These are phyloP conservation scores for Tylopilus plumbeoviolaceoides DNA, from an alignment of 768 basidiomycete genomes.

Conservation along the genomic window DNA sequence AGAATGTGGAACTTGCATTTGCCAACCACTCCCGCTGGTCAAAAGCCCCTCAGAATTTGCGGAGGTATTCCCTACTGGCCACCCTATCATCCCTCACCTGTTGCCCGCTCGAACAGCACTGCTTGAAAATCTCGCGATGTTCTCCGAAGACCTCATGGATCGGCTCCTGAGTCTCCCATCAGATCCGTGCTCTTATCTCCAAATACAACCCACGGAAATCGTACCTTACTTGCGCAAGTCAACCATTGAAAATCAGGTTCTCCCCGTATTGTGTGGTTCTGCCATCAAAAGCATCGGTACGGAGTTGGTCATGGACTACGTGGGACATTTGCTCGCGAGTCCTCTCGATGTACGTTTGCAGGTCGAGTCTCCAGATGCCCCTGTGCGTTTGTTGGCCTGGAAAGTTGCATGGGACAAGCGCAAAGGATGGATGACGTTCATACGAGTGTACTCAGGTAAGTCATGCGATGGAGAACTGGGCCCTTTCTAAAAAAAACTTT, in stretches of 20 bases:
- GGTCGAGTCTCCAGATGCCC: constrained; percentile 40
- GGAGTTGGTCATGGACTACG: constrained; percentile 75
- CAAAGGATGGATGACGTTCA: constrained; percentile 91
- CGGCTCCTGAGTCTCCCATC: constrained; percentile 54
- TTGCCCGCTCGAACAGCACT: constrained; percentile 63
- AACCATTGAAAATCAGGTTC: constrained; percentile 58
- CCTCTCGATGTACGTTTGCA: constrained; percentile 62
- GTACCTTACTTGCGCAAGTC: constrained; percentile 64
- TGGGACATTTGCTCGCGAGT: constrained; percentile 74
- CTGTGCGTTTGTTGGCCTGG: constrained; percentile 73
- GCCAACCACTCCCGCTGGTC: constrained; percentile 48
- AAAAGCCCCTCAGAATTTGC: constrained; percentile 39
- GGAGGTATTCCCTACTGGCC: constrained; percentile 47
- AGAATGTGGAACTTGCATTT: constrained; percentile 40
- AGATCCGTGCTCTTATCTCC: constrained; percentile 60
- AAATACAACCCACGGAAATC: constrained; percentile 49
- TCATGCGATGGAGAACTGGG: background rate
- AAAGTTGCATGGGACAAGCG: constrained; percentile 84
- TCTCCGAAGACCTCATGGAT: constrained; percentile 79
- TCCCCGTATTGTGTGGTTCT: constrained; percentile 82
- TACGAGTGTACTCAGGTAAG: constrained; percentile 82
- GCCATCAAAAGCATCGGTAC: constrained; percentile 81
- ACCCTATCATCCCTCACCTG: constrained; percentile 68
- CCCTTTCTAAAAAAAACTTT: constrained; percentile 3
- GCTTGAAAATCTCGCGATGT: constrained; percentile 76